Percentiles rank a stretch among this genome's conserved stretches.
Conservation (phyloP, 805 yeast species). For the Ogataea nakhonphanomensis region DNA sequence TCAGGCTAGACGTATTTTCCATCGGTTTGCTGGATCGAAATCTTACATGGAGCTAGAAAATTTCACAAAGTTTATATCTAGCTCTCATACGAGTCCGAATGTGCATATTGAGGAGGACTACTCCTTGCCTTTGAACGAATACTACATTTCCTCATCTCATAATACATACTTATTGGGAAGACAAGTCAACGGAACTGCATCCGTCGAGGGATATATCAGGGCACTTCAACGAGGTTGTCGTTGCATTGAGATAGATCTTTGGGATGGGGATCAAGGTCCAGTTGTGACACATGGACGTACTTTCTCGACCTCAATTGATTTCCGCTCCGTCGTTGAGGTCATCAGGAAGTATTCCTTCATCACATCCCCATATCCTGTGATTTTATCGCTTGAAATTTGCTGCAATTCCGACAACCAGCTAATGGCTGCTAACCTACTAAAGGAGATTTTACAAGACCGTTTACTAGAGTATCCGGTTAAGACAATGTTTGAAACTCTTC, state of each 20-base stretch:
- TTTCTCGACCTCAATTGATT: slow-evolving; percentile 69
- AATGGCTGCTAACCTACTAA: slow-evolving; percentile 51
- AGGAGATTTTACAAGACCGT: slow-evolving; percentile 55
- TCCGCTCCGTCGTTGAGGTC: slow-evolving; percentile 65
- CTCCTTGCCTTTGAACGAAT: slow-evolving; percentile 72
- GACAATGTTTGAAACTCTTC: slow-evolving; percentile 37
- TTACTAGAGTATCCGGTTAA: slow-evolving; percentile 43
- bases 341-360: slow-evolving; percentile 85
- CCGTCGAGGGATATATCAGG: slow-evolving; percentile 84
- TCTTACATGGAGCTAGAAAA: slow-evolving; percentile 25
- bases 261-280: slow-evolving; percentile 81
- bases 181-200: slow-evolving; percentile 82
- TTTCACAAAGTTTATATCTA: slow-evolving; percentile 31
- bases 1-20: slow-evolving; percentile 35
- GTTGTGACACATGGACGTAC: slow-evolving; percentile 88
- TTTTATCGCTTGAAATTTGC: slow-evolving; percentile 80
- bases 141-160: slow-evolving; percentile 89
- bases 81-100: slow-evolving; percentile 30
- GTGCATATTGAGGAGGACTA: slow-evolving; percentile 37
- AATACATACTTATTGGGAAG: slow-evolving; percentile 88
- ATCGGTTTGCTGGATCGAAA: slow-evolving; percentile 32
- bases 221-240: slow-evolving; percentile 90
- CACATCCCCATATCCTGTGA: slow-evolving; percentile 81
- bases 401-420: slow-evolving; percentile 69
- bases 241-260: slow-evolving; percentile 90